These are phyloP conservation scores for Acanthamoeba healyi DNA, from an alignment of 208 protist species.

Conservation along the genomic window DNA sequence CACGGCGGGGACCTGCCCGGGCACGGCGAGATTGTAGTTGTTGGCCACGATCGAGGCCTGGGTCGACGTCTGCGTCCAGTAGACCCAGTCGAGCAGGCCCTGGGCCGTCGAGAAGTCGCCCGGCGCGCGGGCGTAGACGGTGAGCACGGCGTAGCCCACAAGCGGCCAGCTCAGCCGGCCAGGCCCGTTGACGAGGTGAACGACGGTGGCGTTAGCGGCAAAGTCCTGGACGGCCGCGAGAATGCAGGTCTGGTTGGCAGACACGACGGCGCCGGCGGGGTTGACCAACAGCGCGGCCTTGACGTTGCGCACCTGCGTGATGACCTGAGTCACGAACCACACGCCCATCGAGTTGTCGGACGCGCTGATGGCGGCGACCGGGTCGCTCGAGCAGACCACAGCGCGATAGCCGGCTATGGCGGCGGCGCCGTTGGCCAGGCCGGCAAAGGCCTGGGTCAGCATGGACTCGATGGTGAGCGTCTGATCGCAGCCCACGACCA, in stretches of 20 bases:
- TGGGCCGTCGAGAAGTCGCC: conserved; percentile 33
- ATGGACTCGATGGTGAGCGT: neutral
- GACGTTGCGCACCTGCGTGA: conserved; percentile 5
- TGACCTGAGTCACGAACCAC: conserved; percentile 12
- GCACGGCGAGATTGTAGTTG: conserved; percentile 45
- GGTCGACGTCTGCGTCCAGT: conserved; percentile 48
- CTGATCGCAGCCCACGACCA: conserved; percentile 5
- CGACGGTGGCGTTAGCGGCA: neutral
- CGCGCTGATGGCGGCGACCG: neutral
- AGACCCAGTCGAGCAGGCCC: conserved; percentile 47
- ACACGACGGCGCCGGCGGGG: neutral
- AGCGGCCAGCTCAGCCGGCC: conserved; percentile 13
- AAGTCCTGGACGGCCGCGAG: conserved; percentile 18
- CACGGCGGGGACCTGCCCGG: neutral
- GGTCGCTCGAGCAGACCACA: neutral
- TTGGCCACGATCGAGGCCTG: neutral
- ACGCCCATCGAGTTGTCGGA: neutral
- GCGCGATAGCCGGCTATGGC: neutral
- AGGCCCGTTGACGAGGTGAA: neutral
- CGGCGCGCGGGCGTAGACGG: neutral
- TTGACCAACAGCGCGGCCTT: neutral
- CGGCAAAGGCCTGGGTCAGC: neutral
- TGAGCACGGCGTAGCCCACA: conserved; percentile 17
- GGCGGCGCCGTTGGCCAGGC: neutral
- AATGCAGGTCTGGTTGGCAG: conserved; percentile 19